Evolutionary conservation across 1,284 basidiomycete species (phyloP).

Genomic region (Ustilago crameri): DNA sequence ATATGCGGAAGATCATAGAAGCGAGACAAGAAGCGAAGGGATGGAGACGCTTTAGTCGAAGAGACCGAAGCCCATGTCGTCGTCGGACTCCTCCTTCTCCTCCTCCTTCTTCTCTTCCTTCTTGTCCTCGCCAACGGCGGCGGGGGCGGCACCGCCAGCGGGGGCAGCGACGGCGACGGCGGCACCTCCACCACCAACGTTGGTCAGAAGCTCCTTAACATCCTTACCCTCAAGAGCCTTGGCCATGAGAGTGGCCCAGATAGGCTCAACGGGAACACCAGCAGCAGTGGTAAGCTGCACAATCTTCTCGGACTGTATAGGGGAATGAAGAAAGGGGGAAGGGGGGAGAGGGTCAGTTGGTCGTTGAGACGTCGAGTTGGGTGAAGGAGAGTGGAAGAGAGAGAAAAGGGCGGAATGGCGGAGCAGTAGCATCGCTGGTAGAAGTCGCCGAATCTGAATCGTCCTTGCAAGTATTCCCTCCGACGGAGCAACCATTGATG

Average conservation of each 20-base stretch:
- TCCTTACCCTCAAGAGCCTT: constrained; percentile 99
- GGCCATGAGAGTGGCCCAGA: constrained; percentile 95
- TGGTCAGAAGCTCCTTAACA: constrained; percentile 92
- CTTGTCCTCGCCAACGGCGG: constrained; percentile 77
- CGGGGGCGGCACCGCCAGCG: constrained; percentile 75
- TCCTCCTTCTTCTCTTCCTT: constrained; percentile 78
- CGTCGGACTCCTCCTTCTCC: constrained; percentile 69
- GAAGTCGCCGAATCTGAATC: background rate
- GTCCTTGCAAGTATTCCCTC: background rate
- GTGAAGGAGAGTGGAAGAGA: background rate
- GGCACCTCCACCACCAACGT: constrained; percentile 83
- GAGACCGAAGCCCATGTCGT: constrained; percentile 77
- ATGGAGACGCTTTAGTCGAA: constrained; percentile 75
- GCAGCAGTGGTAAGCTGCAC: constrained; percentile 83
- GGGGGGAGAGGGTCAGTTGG: background rate
- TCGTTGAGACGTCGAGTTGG: background rate
- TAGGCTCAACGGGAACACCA: constrained; percentile 87
- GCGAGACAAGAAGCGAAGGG: background rate
- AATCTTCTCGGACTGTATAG: constrained; percentile 86
- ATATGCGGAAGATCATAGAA: constrained; percentile 2
- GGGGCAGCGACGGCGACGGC: constrained; percentile 71
- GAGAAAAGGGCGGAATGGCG: background rate
- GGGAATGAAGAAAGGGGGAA: background rate
- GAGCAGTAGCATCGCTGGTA: background rate
- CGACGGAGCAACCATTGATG: background rate